Evolutionary conservation across 495 filamentous ascomycete species (phyloP).

Genomic region (Extremus antarcticus): DNA sequence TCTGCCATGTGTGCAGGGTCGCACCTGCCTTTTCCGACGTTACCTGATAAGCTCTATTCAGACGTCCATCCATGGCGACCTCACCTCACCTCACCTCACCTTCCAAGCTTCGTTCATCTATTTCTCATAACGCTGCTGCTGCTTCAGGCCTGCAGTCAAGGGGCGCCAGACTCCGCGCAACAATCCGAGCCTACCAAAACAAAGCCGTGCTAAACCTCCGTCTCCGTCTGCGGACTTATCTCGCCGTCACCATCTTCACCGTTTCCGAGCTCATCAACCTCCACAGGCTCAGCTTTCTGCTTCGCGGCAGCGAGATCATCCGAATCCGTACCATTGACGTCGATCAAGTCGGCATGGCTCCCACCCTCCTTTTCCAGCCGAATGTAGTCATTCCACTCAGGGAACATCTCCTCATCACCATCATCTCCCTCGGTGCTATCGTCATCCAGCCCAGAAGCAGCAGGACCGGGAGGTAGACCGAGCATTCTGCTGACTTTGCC

Average conservation of each 20-base stretch:
- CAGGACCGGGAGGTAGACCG: constrained; percentile 57
- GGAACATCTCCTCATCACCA: constrained; percentile 77
- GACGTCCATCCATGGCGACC: too few species aligned
- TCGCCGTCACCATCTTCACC: not conserved
- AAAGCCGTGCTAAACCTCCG: constrained; percentile 4
- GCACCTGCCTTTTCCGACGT: too few species aligned
- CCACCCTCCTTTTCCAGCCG: constrained; percentile 62
- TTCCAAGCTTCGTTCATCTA: too few species aligned
- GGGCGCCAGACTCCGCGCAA: not conserved
- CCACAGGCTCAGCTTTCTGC: not conserved
- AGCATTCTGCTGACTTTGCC: constrained; percentile 70
- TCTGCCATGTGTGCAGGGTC: too few species aligned
- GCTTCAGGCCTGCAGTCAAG: too few species aligned
- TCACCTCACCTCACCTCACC: too few species aligned
- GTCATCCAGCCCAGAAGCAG: constrained; percentile 23
- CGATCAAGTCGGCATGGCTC: constrained; percentile 15
- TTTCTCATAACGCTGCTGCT: too few species aligned
- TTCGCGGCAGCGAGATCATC: constrained; percentile 6
- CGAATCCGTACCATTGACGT: constrained; percentile 18
- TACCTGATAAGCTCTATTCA: too few species aligned
- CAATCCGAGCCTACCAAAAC: not conserved
- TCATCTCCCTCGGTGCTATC: constrained; percentile 25
- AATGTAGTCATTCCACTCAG: constrained; percentile 88
- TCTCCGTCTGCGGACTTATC: constrained; percentile 10
- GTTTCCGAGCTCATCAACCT: not conserved